Base-by-base conservation (phyloP, 805 yeast genomes). In the Teunomyces panamensis region DNA sequence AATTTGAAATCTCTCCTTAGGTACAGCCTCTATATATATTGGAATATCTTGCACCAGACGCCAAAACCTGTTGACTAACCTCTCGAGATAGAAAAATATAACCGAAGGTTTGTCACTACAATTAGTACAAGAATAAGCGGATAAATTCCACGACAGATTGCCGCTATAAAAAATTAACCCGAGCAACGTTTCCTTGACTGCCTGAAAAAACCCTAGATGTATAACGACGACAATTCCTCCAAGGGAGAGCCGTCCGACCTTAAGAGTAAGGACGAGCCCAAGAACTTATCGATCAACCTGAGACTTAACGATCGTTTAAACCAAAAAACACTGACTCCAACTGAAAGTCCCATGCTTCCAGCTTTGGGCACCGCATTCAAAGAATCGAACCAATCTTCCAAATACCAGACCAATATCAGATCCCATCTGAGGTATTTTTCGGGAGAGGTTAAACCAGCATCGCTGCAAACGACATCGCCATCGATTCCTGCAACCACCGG, bases 271-370 rank as follows among this genome's bases (percentile, higher is more conserved):
- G 36, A 29, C 27, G 44, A 42, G 11, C 28, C 44, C 35, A 48
- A 48, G 43, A 48, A 44, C 41, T 44, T 48, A 43, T 44, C 48
- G 9, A 48, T 48, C 42, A 44, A 48, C 46, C 44, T 39, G 48
- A 48, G 44, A 6, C 46, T 48, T 3, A 48, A 48, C 29, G 42
- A 27, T n/a, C 43, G 43, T 4, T 11, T 39, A 26, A 10, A 28
- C 26, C 33, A 16, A 13, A 39, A 27, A 39, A 36, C 27, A 9
- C 39, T 17, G 30, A 8, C 30, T n/a, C 39, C 16, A 16, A 8
- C 30, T n/a, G 29, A 20, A 13, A 20, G 16, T 26, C 39, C 20
- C 26, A 34, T 34, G 39, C 33, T 28, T 9, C 33, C 43, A 5
- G 43, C 33, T 9, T 28, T 29, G 33, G 33, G 32, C 27, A n/a